Evolutionary conservation across 139 green algal species (phyloP), one percentile per base, ranked within the genome.

Genomic region (Edaphochlamys debaryana): DNA sequence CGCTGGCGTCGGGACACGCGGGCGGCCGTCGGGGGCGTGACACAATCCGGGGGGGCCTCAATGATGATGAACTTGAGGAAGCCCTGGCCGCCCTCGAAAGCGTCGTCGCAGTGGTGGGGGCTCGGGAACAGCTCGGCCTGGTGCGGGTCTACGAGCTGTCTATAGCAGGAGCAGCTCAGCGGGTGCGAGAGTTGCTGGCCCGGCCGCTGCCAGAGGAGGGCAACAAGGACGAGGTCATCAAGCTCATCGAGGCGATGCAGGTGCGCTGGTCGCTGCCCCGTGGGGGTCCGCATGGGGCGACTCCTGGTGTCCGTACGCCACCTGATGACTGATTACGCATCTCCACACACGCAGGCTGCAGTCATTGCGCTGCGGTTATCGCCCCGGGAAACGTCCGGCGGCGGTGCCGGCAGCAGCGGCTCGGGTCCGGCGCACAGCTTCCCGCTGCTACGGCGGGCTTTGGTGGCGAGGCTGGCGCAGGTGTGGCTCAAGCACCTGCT

Each of bases 401-500:
- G 30, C 58, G 30, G 29, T 13, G 29, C 6, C 58, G 29, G 27
- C 29, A 36, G 27, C 58, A 36, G 29, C 30, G 29, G 5, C 34
- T 30, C 30, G 30, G 8, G 9, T 30, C 73, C n/a, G 13, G 30
- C 15, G 40, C 75, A 72, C 75, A 81, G 75, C 62, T 81, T 50
- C 41, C 75, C 75, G n/a, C 75, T 81, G 17, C 75, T 81, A 25
- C 60, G 75, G 30, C 58, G 75, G 20, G 60, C n/a, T 40, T 30
- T 38, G 15, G 60, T 71, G 41, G 75, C 60, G 8, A 40, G 75
- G 0, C 11, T 81, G 60, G 20, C 41, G 30, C 60, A 63, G 60
- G 4, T 81, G 60, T 81, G 75, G 75, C 41, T 81, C 41, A 5
- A 41, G 60, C 60, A 81, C 75, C 60, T 81, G 29, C 73, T 64